Percentiles rank a stretch among this genome's conserved stretches.
These are phyloP conservation scores for Leccinum pellstonianum DNA, from an alignment of 768 basidiomycete genomes.

Conservation along the genomic window DNA sequence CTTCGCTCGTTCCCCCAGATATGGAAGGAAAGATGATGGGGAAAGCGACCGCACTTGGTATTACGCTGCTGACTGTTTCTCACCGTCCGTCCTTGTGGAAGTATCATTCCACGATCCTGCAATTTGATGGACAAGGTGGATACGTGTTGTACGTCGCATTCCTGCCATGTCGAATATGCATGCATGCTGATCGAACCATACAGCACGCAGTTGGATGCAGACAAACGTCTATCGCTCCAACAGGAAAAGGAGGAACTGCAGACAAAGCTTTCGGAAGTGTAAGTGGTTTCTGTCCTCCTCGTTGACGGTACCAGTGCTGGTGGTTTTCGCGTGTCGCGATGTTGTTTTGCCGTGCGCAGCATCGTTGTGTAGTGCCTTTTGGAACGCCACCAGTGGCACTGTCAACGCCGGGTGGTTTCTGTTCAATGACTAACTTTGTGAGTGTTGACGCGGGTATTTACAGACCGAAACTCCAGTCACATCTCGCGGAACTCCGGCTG, in stretches of 20 bases:
- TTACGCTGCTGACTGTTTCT: constrained; percentile 92
- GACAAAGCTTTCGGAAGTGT: constrained; percentile 84
- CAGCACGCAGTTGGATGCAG: constrained; percentile 87
- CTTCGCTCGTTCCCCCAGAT: constrained; percentile 88
- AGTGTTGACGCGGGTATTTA: constrained; percentile 2
- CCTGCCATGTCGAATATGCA: background rate
- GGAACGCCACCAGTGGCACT: background rate
- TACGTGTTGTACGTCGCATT: constrained; percentile 79
- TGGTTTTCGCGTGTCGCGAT: background rate
- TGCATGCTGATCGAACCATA: constrained; percentile 3
- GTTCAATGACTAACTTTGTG: background rate
- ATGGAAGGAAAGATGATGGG: constrained; percentile 97
- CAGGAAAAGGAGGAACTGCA: constrained; percentile 93
- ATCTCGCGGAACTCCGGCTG: constrained; percentile 66
- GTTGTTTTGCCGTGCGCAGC: background rate
- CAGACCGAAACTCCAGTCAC: constrained; percentile 79
- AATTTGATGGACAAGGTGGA: constrained; percentile 92
- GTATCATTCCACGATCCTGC: constrained; percentile 84
- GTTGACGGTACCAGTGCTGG: background rate
- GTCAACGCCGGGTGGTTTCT: background rate
- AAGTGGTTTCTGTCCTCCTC: constrained; percentile 34
- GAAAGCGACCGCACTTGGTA: constrained; percentile 79
- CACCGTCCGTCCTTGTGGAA: constrained; percentile 94
- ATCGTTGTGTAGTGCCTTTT: background rate
- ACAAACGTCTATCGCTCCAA: constrained; percentile 85